Conservation (phyloP, 495 filamentous ascomycete genomes). For the Aspergillus affinis region DNA sequence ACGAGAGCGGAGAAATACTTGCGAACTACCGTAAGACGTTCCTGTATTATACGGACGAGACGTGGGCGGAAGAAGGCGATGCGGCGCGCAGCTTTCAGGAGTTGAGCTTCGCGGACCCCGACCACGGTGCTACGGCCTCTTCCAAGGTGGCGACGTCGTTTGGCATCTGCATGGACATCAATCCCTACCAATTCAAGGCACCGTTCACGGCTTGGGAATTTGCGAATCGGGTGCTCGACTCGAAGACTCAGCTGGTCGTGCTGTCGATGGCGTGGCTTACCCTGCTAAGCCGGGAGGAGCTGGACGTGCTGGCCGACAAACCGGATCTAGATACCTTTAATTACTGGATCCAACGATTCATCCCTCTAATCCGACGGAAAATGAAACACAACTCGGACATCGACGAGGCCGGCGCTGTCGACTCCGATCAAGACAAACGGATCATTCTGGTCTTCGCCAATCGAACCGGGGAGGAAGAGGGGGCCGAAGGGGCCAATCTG, state of each 20-base stretch:
- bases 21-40: conserved; percentile 87
- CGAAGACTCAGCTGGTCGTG: conserved; percentile 68
- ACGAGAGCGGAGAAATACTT: conserved; percentile 65
- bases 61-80: conserved; percentile 79
- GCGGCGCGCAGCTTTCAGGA: conserved; percentile 51
- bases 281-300: conserved; percentile 43
- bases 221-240: conserved; percentile 70
- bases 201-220: conserved; percentile 84
- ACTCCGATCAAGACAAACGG: conserved; percentile 38
- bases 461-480: conserved; percentile 69
- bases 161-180: conserved; percentile 81
- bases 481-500: conserved; percentile 41
- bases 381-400: conserved; percentile 40
- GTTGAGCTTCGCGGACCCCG: conserved; percentile 28
- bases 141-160: conserved; percentile 59
- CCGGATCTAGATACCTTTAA: conserved; percentile 79
- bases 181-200: conserved; percentile 73
- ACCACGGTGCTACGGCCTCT: conserved; percentile 10
- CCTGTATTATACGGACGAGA: conserved; percentile 89
- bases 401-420: conserved; percentile 19
- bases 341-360: conserved; percentile 87
- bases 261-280: conserved; percentile 90
- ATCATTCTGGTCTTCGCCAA: conserved; percentile 83
- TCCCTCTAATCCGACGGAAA: conserved; percentile 61
- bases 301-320: conserved; percentile 47